Percentiles rank a stretch among this genome's conserved stretches.
These are phyloP conservation scores for Solanum peruvianum DNA, from an alignment of 257 asterid species.

Conservation along the genomic window DNA sequence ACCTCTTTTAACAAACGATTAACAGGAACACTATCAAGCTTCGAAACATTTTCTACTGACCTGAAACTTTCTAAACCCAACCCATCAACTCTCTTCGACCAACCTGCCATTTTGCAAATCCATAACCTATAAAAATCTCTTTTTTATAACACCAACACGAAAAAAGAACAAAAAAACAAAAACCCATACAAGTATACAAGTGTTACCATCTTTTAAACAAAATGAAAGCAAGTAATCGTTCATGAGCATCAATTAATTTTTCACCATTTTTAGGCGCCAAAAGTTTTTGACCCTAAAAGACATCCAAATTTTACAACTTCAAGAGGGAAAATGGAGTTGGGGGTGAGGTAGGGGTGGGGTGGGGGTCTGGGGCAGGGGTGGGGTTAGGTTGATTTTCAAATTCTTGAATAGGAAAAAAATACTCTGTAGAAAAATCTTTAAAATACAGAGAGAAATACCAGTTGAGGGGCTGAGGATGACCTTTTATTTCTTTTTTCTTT, in stretches of 20 bases:
- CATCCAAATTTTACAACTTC: conserved; percentile 3
- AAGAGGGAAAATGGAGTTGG: not conserved
- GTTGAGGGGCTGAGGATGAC: conserved; percentile 17
- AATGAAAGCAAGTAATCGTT: not conserved
- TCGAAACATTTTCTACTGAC: not conserved
- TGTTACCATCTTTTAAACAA: not conserved
- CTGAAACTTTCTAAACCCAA: conserved; percentile 21
- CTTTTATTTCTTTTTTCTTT: conserved; percentile 9
- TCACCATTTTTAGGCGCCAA: not conserved
- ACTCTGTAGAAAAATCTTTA: conserved; percentile 12
- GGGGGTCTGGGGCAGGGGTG: not conserved
- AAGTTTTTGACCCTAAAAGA: not conserved
- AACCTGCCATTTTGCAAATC: conserved; percentile 52
- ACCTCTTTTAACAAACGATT: conserved; percentile 15
- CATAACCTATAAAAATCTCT: conserved; percentile 35
- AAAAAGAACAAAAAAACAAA: conserved; percentile 1
- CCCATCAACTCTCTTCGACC: conserved; percentile 35
- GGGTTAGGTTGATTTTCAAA: conserved; percentile 14
- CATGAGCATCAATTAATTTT: not conserved
- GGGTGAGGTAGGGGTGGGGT: conserved; percentile 2
- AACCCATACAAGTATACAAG: not conserved
- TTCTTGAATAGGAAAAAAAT: conserved; percentile 31
- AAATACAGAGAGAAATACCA: not conserved
- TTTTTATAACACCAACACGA: not conserved
- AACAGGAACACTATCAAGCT: not conserved